Evolutionary conservation across 192 early-diverging fungal genomes (phyloP).

Genomic region (Mycoemilia scoparia): DNA sequence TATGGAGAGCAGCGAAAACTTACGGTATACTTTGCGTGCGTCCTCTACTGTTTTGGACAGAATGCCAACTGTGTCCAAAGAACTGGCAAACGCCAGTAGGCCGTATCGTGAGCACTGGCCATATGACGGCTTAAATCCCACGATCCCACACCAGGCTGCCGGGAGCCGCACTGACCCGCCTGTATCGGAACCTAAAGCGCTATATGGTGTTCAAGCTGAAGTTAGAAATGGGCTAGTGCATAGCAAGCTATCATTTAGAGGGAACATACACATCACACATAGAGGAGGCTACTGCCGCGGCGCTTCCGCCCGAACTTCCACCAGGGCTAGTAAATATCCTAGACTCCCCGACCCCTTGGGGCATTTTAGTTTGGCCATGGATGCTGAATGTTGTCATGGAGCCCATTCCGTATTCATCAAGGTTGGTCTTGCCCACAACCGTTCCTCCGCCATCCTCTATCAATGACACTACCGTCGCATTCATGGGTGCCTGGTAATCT

Average conservation of each 20-base stretch:
- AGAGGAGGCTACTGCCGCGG: constrained; percentile 68
- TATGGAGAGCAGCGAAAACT: too few species aligned
- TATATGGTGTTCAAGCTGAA: too few species aligned
- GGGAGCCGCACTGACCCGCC: constrained; percentile 89
- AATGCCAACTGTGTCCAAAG: constrained; percentile 77
- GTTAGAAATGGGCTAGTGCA: too few species aligned
- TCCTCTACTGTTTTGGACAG: constrained; percentile 42
- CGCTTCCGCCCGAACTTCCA: constrained; percentile 84
- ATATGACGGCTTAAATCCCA: constrained; percentile 88
- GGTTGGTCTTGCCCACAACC: constrained; percentile 67
- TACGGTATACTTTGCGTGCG: constrained; percentile 7
- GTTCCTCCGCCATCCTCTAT: constrained; percentile 42
- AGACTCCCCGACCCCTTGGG: too few species aligned
- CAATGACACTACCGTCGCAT: constrained; percentile 50
- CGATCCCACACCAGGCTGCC: constrained; percentile 80
- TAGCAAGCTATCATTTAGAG: too few species aligned
- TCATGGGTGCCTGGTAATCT: constrained; percentile 49
- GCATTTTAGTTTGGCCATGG: constrained; percentile 17
- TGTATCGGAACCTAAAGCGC: constrained; percentile 85
- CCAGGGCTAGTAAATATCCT: constrained; percentile 38
- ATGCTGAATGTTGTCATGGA: constrained; percentile 14
- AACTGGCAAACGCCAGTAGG: constrained; percentile 68
- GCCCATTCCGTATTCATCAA: constrained; percentile 99
- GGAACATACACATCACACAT: constrained; percentile 63
- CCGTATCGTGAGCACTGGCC: constrained; percentile 72